A percentile compares a stretch with the other conserved stretches of the same genome.
Conservation (phyloP, 352 stramenopile genomes). For the Discostella stelligera region DNA sequence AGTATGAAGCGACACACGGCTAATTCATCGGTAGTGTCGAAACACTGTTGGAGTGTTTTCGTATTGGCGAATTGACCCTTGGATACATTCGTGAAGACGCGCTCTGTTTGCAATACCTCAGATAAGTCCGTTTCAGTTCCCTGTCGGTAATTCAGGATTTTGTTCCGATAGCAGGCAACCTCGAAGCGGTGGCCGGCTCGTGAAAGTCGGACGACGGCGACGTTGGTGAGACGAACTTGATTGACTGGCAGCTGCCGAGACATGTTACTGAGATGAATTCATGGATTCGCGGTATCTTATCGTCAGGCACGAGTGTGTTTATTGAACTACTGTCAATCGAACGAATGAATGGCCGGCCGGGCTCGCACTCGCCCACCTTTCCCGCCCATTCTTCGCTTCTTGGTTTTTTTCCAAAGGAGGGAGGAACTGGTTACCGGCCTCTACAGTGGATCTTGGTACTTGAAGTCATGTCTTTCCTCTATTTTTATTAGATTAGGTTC, state of each 20-base stretch:
- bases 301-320: no score
- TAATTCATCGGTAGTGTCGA: slow-evolving; percentile 90
- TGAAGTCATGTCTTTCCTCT: background rate
- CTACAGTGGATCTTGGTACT: background rate
- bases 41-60: slow-evolving; percentile 90
- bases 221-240: slow-evolving; percentile 92
- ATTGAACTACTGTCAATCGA: no score
- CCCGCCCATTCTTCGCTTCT: no score
- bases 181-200: slow-evolving; percentile 96
- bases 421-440: background rate
- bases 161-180: slow-evolving; percentile 99
- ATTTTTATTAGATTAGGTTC: background rate
- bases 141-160: slow-evolving; percentile 97
- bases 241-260: slow-evolving; percentile 77
- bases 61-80: slow-evolving; percentile 95
- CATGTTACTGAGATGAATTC: no score
- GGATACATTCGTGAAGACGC: slow-evolving; percentile 97
- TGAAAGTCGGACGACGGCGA: slow-evolving; percentile 94
- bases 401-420: background rate
- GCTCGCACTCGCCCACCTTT: background rate
- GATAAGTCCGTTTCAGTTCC: slow-evolving; percentile 96
- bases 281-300: no score
- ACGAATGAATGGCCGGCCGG: no score
- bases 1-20: slow-evolving; percentile 92
- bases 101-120: slow-evolving; percentile 96